Evolutionary conservation across 257 asterid species (phyloP).

Genomic region (Scutellaria barbata): DNA sequence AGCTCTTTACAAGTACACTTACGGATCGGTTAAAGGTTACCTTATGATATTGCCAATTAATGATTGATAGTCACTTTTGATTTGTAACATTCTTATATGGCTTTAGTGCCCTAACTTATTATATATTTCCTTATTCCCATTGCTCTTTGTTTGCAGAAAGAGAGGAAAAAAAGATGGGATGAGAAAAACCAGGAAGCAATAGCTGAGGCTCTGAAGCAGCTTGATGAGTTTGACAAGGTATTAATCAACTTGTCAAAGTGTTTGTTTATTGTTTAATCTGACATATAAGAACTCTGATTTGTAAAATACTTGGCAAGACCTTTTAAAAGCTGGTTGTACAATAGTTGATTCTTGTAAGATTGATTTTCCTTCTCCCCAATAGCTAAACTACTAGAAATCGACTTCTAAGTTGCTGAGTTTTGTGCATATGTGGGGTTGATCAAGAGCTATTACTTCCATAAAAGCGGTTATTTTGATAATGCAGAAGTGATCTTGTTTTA

Average conservation of each 20-base stretch:
- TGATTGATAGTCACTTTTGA: conserved; percentile 30
- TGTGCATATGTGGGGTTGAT: background rate
- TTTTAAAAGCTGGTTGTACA: background rate
- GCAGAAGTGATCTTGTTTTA: background rate
- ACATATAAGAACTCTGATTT: conserved; percentile 1
- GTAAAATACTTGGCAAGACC: background rate
- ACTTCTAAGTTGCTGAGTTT: background rate
- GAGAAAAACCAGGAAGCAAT: conserved; percentile 92
- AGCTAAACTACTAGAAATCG: background rate
- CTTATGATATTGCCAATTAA: conserved; percentile 11
- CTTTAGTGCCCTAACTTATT: conserved; percentile 25
- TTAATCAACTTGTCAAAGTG: conserved; percentile 17
- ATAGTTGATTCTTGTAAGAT: background rate
- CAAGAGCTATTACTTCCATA: conserved; percentile 6
- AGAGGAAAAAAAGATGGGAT: conserved; percentile 85
- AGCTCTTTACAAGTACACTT: conserved; percentile 78
- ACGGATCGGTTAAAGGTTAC: conserved; percentile 81
- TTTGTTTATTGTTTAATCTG: conserved; percentile 22
- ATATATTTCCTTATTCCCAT: conserved; percentile 25
- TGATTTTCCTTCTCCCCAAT: background rate
- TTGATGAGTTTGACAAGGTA: conserved; percentile 87
- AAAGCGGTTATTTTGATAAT: background rate
- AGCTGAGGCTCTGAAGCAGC: conserved; percentile 85
- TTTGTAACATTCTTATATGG: conserved; percentile 14
- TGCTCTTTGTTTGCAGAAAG: conserved; percentile 67